Evolutionary conservation across 495 filamentous ascomycete genomes (phyloP), one percentile per base, ranked within the genome.

Genomic region (Friedmanniomyces endolithicus): DNA sequence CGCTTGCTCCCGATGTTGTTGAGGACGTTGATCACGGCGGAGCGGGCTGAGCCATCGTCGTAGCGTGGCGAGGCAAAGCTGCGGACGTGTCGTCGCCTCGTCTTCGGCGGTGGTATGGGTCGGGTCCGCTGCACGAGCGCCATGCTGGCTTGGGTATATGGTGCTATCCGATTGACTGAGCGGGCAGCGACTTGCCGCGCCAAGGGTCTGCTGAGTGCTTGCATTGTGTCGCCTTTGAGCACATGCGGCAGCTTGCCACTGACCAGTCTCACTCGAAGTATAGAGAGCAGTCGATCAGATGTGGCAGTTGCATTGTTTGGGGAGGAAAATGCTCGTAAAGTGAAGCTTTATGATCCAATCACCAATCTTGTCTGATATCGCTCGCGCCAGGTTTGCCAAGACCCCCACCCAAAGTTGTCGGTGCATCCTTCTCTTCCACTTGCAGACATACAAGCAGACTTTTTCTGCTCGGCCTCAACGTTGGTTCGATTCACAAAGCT

Each of bases 1-100:
- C 92, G 78, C 78, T 95, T 96, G 47, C 90, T 95, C 43, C 88
- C 90, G 63, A 97, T 92, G 67, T 94, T 95, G 74, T 88, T 95
- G 53, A 97, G 76, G 55, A 96, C 75, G 71, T 95, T 90, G 57
- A 96, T 83, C 39, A 98, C 90, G 52, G 94, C 94, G 25, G 83
- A 84, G 53, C 92, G 82, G 40, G 90, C 95, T 9, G 62, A 62
- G 45, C 56, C 59, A 47, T 62, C 56, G 47, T 57, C 56, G 35
- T 55, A 35, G 35, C 51, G 59, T 1, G 59, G 6, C 17, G 59
- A 59, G 11, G 62, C 59, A 48, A 54, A 56, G 35, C 27, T 12
- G n/a, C 49, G 49, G 35, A 41, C 23, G 24, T 52, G 34, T n/a
- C 25, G 49, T 39, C 35, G 49, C 35, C 24, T 24, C 4, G 22